phyloP scores from a whole-genome alignment of 441 rosid species.

The Theobroma grandiflorum region DNA sequence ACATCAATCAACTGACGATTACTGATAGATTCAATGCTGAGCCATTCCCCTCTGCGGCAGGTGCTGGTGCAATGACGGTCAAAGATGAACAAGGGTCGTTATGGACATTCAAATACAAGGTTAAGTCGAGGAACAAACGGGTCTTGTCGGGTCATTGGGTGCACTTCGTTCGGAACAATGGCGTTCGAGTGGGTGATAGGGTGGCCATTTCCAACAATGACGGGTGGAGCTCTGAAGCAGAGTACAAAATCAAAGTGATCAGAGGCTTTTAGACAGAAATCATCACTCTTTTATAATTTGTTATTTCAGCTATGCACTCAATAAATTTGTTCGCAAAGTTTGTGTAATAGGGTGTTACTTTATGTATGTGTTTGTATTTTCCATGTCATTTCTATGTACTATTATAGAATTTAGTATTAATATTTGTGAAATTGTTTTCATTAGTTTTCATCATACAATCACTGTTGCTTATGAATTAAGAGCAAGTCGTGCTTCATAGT shows the following conservation, averaged over 20 bases:
- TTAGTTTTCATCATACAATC: no score
- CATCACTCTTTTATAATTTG: no score
- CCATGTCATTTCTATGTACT: no score
- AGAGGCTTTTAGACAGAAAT: no score
- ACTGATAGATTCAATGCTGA: background rate
- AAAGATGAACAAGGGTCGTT: background rate
- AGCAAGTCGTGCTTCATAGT: no score
- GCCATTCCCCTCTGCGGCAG: background rate
- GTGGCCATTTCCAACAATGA: background rate
- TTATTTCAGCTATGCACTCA: no score
- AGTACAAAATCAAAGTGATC: background rate
- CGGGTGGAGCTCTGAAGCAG: background rate
- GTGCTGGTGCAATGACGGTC: background rate
- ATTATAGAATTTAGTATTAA: no score
- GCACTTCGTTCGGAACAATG: rapidly evolving
- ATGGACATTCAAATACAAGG: background rate
- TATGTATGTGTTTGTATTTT: no score
- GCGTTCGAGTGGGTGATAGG: background rate
- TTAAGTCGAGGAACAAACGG: background rate
- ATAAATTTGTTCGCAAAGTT: no score
- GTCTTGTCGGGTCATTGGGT: background rate
- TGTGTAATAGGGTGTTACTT: no score
- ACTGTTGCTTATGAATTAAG: no score
- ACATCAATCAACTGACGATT: background rate
- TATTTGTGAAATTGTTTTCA: no score